Percentiles rank a stretch among this genome's conserved stretches.
phyloP scores from a whole-genome alignment of 441 rosid genomes.

The Lagerstroemia fauriei region DNA sequence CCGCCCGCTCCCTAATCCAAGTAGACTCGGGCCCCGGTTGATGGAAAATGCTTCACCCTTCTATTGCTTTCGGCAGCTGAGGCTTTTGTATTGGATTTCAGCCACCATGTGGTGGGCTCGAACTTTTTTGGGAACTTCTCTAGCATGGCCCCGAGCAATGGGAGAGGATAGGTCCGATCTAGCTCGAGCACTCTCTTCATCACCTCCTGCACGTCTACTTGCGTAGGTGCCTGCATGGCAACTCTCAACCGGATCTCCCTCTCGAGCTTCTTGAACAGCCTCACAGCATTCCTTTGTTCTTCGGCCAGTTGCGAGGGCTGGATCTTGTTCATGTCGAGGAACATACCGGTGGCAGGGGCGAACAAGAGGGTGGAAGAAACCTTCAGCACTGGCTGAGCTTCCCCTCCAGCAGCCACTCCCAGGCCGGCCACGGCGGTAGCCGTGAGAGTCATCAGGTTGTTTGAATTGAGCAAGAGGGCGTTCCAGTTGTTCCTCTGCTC shows the following conservation, averaged over 20 bases:
- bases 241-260: conserved; percentile 36
- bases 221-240: conserved; percentile 20
- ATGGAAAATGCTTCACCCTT: background rate
- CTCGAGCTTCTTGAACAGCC: conserved; percentile 54
- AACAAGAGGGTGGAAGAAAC: conserved; percentile 54
- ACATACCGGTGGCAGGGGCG: conserved; percentile 55
- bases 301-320: conserved; percentile 81
- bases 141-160: conserved; percentile 68
- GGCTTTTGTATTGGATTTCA: conserved; percentile 16
- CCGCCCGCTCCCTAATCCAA: background rate
- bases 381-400: conserved; percentile 41
- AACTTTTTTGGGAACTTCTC: conserved; percentile 57
- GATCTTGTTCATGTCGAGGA: conserved; percentile 60
- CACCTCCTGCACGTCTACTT: conserved; percentile 49
- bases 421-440: conserved; percentile 49
- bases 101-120: conserved; percentile 73
- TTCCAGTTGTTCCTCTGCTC: conserved; percentile 62
- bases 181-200: conserved; percentile 57
- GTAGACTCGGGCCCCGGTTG: background rate
- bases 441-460: conserved; percentile 56
- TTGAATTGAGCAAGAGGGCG: conserved; percentile 48
- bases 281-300: conserved; percentile 69
- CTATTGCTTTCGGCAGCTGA: background rate
- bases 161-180: too few species aligned
- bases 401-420: conserved; percentile 18